Conservation (phyloP, 2,329 filamentous ascomycete genomes). For the Fusarium mangiferae region DNA sequence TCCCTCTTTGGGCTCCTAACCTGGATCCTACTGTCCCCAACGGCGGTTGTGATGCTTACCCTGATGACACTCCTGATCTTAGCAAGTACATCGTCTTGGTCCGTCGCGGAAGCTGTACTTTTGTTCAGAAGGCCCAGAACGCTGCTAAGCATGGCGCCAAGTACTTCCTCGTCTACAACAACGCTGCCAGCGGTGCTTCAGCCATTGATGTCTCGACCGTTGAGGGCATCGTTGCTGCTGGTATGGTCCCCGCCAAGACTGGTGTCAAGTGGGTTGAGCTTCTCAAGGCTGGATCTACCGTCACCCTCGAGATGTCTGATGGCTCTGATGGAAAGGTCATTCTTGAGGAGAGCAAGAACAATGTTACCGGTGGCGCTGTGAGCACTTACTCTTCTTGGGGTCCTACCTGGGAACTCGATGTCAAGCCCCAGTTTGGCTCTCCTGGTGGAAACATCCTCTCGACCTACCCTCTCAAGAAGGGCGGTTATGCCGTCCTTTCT, state of each 20-base stretch:
- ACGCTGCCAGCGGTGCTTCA: conserved; percentile 34
- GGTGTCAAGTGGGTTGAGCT: conserved; percentile 22
- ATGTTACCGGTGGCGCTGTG: conserved; percentile 60
- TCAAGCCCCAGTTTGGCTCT: conserved; percentile 65
- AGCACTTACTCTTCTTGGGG: conserved; percentile 68
- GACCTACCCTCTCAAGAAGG: conserved; percentile 60
- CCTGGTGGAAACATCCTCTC: conserved; percentile 68
- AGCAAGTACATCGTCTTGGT: conserved; percentile 68
- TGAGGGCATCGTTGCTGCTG: conserved; percentile 11
- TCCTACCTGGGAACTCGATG: conserved; percentile 66
- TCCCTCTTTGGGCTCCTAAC: conserved; percentile 61
- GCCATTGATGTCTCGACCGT: conserved; percentile 12
- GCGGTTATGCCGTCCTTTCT: conserved; percentile 62
- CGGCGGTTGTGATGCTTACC: conserved; percentile 64
- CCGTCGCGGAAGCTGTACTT: conserved; percentile 67
- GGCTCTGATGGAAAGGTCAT: conserved; percentile 43
- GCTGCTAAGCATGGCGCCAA: conserved; percentile 65
- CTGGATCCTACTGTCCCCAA: conserved; percentile 59
- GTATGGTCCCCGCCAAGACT: conserved; percentile 9
- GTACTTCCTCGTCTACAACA: conserved; percentile 72
- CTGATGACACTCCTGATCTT: conserved; percentile 65
- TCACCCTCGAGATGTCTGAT: conserved; percentile 57
- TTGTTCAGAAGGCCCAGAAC: conserved; percentile 64
- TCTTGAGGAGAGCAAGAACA: conserved; percentile 53
- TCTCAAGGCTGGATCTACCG: conserved; percentile 48